Evolutionary conservation across 2,329 filamentous ascomycete species (phyloP).

Genomic region (Ilyonectria mors-panacis): DNA sequence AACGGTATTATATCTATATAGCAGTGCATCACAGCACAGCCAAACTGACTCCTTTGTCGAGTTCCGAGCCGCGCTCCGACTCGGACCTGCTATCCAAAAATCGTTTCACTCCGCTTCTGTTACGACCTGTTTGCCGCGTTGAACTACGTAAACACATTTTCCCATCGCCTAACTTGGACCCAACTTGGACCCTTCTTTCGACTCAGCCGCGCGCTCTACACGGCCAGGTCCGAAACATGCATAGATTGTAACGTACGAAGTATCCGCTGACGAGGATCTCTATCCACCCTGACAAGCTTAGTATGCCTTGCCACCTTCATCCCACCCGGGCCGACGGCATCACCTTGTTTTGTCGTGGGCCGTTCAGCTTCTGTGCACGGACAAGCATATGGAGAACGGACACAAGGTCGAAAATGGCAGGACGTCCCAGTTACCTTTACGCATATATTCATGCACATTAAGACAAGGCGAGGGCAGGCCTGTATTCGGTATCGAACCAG

Average conservation of each 20-base stretch:
- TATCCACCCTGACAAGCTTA: neutral
- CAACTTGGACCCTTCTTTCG: neutral
- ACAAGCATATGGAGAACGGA: neutral
- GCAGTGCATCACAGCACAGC: neutral
- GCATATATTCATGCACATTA: neutral
- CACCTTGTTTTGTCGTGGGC: neutral
- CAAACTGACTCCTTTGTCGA: neutral
- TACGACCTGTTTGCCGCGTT: neutral
- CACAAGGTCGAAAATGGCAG: constrained; percentile 3
- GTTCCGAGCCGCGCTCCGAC: neutral
- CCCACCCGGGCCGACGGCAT: constrained; percentile 6
- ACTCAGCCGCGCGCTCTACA: neutral
- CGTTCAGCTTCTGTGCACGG: neutral
- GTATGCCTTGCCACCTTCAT: constrained; percentile 7
- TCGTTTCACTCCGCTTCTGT: neutral
- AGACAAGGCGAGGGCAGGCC: neutral
- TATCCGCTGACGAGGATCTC: neutral
- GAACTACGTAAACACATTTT: constrained; percentile 1
- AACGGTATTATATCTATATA: constrained; percentile 23
- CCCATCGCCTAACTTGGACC: neutral
- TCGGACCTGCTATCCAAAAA: neutral
- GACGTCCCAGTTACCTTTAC: neutral
- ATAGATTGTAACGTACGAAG: constrained; percentile 2
- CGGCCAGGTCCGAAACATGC: neutral
- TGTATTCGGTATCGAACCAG: neutral